Evolutionary conservation across 1,139 yeast genomes (phyloP).

Genomic region (Geotrichum cucujoidarum): DNA sequence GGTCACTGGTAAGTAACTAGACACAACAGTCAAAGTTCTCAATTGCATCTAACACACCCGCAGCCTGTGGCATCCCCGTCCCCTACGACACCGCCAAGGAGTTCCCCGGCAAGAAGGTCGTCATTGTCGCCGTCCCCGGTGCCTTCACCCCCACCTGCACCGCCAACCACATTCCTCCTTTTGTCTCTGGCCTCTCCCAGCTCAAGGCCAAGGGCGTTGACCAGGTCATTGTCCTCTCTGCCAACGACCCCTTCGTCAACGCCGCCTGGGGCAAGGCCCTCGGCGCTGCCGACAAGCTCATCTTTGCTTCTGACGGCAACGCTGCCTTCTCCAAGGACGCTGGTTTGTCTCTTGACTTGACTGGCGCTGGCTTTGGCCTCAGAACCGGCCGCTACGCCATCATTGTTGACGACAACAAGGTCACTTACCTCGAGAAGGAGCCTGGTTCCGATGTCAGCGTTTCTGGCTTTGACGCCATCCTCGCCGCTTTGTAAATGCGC

Average conservation of each 20-base stretch:
- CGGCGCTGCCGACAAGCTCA: conserved; percentile 45
- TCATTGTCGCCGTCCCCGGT: conserved; percentile 81
- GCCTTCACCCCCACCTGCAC: conserved; percentile 92
- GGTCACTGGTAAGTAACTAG: too few species aligned
- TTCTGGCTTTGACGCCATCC: conserved; percentile 55
- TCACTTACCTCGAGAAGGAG: conserved; percentile 64
- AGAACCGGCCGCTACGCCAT: conserved; percentile 73
- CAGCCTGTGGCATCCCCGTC: conserved; percentile 52
- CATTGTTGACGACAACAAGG: conserved; percentile 59
- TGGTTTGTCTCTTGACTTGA: conserved; percentile 56
- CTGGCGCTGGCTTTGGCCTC: conserved; percentile 54
- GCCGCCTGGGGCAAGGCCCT: conserved; percentile 77
- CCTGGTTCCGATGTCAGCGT: conserved; percentile 56
- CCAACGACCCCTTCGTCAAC: conserved; percentile 78
- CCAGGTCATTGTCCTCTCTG: conserved; percentile 64
- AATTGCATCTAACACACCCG: too few species aligned
- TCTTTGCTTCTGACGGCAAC: conserved; percentile 71
- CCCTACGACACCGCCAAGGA: conserved; percentile 48
- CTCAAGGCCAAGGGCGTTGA: conserved; percentile 68
- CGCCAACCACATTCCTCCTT: conserved; percentile 75
- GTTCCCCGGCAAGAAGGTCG: conserved; percentile 50
- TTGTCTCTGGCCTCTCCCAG: conserved; percentile 47
- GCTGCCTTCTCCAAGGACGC: conserved; percentile 56
- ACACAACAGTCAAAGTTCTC: too few species aligned
- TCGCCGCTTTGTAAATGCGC: conserved; percentile 38